Base-by-base conservation (phyloP, 306 rosid species). In the Benincasa hispida region DNA sequence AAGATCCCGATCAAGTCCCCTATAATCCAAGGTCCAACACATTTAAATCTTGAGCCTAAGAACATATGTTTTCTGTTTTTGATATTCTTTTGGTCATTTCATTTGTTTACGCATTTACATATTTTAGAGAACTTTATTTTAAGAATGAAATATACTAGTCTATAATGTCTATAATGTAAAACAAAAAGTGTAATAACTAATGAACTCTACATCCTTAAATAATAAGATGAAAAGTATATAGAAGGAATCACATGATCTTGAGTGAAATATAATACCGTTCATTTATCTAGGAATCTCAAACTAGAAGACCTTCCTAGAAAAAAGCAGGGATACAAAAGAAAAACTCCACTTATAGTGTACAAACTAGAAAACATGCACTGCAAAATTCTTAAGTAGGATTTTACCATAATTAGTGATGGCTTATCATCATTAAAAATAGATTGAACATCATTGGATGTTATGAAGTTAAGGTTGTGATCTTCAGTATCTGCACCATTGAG, bases 321-420 rank as follows among this genome's bases (percentile, higher is more conserved):
- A 37, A 39, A 13, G 18, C 22, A 67, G 34, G 32, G 74, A 22
- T 60, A 5, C 34, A 34, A 32, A 39, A 35, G 10, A 35, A 42
- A 15, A 4, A 4, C 69, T 66, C 18, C 48, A n/a, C 24, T 66
- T 2, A n/a, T 19, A 35, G 21, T 3, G 51, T 66, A 35, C 27
- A 62, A 62, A 58, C 5, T 25, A 58, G 67, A 6, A 30, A 66
- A 22, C 47, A 39, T 42, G 27, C 72, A 8, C 50, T 65, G 50
- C 45, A 35, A 41, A 67, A 21, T 68, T 68, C 54, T 68, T 53
- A 21, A 54, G 18, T 51, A 7, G 11, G 22, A 47, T 17, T 61
- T 57, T 83, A 94, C 98, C 92, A 90, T 92, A 79, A 94, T 81
- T 75, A 94, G 70, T 84, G 86, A 82, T 59, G 95, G 88, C 80